These are phyloP conservation scores for Clonostachys rosea DNA, from an alignment of 2,329 filamentous ascomycete genomes.

Conservation along the genomic window DNA sequence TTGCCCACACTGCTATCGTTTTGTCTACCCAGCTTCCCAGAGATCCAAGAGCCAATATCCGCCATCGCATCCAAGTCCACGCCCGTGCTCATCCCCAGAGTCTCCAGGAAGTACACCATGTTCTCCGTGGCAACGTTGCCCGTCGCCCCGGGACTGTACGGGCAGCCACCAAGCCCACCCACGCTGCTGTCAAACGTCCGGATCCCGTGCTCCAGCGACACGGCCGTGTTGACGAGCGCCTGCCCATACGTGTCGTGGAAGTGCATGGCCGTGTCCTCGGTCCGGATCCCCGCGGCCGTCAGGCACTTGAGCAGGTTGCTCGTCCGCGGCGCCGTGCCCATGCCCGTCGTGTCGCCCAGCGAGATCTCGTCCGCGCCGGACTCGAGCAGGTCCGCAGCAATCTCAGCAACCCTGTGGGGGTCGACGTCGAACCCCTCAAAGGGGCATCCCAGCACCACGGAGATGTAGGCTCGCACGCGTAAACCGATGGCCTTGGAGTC, in stretches of 20 bases:
- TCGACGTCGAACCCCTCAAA: conserved; percentile 65
- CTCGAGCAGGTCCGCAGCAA: conserved; percentile 67
- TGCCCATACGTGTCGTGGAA: conserved; percentile 89
- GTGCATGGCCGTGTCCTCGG: conserved; percentile 72
- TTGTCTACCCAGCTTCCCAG: conserved; percentile 52
- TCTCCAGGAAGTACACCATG: conserved; percentile 73
- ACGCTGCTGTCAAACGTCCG: conserved; percentile 77
- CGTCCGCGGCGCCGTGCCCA: conserved; percentile 75
- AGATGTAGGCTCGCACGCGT: conserved; percentile 74
- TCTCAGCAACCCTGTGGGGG: conserved; percentile 58
- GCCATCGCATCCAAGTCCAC: conserved; percentile 63
- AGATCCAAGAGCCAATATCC: conserved; percentile 71
- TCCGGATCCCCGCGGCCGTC: conserved; percentile 61
- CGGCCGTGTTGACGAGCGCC: conserved; percentile 76
- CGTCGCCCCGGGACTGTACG: conserved; percentile 79
- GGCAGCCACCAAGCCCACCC: conserved; percentile 77
- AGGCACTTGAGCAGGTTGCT: conserved; percentile 60
- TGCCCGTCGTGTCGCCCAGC: conserved; percentile 85
- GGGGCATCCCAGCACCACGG: conserved; percentile 75
- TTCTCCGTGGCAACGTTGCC: conserved; percentile 86
- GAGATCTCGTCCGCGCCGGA: conserved; percentile 90
- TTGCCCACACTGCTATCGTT: conserved; percentile 66
- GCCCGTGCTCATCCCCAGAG: conserved; percentile 69
- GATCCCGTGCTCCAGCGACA: conserved; percentile 73
- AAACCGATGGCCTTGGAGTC: conserved; percentile 61